Evolutionary conservation across 2,329 filamentous ascomycete species (phyloP).

Genomic region (Pseudonectria foliicola): DNA sequence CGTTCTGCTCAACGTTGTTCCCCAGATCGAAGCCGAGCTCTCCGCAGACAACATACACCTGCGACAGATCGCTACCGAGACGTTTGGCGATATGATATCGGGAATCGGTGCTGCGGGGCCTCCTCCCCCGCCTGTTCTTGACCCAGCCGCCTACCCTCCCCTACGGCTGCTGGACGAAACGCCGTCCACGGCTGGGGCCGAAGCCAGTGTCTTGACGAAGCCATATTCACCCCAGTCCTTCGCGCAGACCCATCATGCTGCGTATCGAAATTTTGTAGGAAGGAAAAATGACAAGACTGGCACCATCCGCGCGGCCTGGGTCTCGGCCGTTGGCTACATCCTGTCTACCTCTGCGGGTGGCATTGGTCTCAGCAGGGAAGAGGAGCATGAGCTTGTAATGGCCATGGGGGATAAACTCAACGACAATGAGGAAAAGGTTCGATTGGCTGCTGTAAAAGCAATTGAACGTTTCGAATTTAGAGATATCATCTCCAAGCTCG

Average conservation of each 20-base stretch:
- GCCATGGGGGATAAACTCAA: conserved; percentile 73
- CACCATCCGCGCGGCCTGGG: conserved; percentile 79
- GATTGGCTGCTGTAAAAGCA: conserved; percentile 79
- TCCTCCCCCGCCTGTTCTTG: conserved; percentile 62
- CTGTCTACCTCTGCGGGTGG: conserved; percentile 86
- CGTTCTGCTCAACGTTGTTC: conserved; percentile 87
- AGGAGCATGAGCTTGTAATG: conserved; percentile 68
- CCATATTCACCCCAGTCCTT: conserved; percentile 87
- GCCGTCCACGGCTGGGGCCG: conserved; percentile 32
- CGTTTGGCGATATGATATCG: conserved; percentile 88
- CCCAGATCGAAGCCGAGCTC: conserved; percentile 86
- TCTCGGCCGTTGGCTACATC: conserved; percentile 75
- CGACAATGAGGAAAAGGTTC: conserved; percentile 86
- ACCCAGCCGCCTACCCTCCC: conserved; percentile 81
- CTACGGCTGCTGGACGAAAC: conserved; percentile 54
- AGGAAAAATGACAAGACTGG: conserved; percentile 81
- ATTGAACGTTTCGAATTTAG: conserved; percentile 74
- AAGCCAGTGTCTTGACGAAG: conserved; percentile 62
- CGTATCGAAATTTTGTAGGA: conserved; percentile 79
- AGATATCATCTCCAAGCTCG: conserved; percentile 76
- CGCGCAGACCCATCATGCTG: conserved; percentile 67
- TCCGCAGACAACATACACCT: conserved; percentile 83
- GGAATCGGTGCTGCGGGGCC: conserved; percentile 89
- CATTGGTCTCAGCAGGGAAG: conserved; percentile 76
- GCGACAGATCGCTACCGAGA: conserved; percentile 83